A percentile compares a stretch with the other conserved stretches of the same genome.
Evolutionary conservation across 2,329 filamentous ascomycete species (phyloP).

Genomic region (Geoglossum cookeanum): DNA sequence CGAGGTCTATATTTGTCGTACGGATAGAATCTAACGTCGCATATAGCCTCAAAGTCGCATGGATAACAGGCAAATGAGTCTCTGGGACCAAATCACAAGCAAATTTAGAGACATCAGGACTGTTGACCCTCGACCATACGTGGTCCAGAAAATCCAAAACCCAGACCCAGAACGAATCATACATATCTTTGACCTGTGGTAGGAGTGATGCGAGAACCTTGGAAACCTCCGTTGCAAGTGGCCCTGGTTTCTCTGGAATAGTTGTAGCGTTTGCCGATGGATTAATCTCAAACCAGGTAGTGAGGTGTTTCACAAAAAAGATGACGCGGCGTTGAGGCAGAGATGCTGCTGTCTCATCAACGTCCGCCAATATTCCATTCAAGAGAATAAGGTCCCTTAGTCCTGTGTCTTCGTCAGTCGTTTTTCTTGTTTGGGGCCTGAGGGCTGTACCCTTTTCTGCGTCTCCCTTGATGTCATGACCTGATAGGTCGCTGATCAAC

Average conservation of each 20-base stretch:
- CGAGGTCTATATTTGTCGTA: constrained; percentile 66
- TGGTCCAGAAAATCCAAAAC: neutral
- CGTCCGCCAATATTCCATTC: constrained; percentile 32
- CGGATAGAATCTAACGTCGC: constrained; percentile 40
- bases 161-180: constrained; percentile 67
- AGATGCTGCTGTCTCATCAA: constrained; percentile 27
- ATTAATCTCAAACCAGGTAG: constrained; percentile 44
- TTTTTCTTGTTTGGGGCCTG: constrained; percentile 5
- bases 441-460: constrained; percentile 20
- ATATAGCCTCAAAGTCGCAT: constrained; percentile 51
- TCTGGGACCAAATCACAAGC: constrained; percentile 17
- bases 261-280: constrained; percentile 29
- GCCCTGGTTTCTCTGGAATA: constrained; percentile 29
- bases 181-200: constrained; percentile 59
- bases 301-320: constrained; percentile 64
- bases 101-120: neutral
- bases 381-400: constrained; percentile 32
- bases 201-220: constrained; percentile 36
- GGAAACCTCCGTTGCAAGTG: constrained; percentile 21
- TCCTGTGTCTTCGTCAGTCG: constrained; percentile 14
- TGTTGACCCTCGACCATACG: neutral
- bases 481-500: constrained; percentile 39
- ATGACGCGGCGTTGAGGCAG: constrained; percentile 49
- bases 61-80: constrained; percentile 39
- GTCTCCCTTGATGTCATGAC: constrained; percentile 26